A percentile compares a stretch with the other conserved stretches of the same genome.
Evolutionary conservation across 2,329 filamentous ascomycete genomes (phyloP).

Genomic region (Lecanoromycetidae sp.): DNA sequence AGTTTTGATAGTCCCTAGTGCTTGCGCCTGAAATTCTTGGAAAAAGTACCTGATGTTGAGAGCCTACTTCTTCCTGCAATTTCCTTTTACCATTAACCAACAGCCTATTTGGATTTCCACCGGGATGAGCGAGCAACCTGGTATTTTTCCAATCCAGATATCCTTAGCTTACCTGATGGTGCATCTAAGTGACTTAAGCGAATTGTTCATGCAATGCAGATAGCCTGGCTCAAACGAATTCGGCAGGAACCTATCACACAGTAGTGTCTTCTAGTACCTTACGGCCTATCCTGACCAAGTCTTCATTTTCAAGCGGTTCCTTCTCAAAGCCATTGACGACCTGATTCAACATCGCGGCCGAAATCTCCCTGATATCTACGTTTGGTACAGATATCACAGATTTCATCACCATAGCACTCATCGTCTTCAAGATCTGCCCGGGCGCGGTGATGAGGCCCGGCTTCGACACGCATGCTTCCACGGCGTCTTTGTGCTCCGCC

Average conservation of each 20-base stretch:
- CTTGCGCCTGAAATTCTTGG: too few species aligned
- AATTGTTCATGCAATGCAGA: neutral
- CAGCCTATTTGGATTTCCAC: too few species aligned
- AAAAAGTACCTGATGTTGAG: too few species aligned
- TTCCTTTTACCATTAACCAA: too few species aligned
- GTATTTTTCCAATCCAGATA: too few species aligned
- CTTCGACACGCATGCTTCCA: conserved; percentile 4
- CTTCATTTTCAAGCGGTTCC: conserved; percentile 34
- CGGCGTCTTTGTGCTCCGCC: neutral
- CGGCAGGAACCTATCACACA: neutral
- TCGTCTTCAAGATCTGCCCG: neutral
- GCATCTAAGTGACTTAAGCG: neutral
- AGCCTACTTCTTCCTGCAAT: too few species aligned
- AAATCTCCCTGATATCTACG: conserved; percentile 29
- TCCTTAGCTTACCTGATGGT: neutral
- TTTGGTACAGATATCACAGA: conserved; percentile 21
- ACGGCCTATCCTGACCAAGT: conserved; percentile 32
- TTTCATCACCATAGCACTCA: neutral
- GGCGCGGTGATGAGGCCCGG: conserved; percentile 5
- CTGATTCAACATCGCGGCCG: conserved; percentile 35
- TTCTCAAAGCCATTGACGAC: conserved; percentile 36
- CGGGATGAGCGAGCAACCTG: too few species aligned
- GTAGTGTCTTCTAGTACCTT: conserved; percentile 13
- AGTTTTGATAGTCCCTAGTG: too few species aligned
- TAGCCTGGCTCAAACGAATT: too few species aligned